phyloP scores from a whole-genome alignment of 257 asterid species.

The Lycium barbarum region DNA sequence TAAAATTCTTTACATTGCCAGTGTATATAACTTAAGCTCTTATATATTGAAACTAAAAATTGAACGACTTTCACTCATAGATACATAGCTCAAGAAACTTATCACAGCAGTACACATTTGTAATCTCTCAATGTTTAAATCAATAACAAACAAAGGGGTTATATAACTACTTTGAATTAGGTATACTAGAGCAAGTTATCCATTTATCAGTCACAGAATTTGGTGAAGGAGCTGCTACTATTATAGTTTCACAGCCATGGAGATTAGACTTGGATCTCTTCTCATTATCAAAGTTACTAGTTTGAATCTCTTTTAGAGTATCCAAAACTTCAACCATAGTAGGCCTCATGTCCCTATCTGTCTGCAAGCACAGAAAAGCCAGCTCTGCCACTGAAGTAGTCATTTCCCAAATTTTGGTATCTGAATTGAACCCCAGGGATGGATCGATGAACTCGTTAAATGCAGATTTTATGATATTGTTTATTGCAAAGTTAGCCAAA shows the following conservation, averaged over 20 bases:
- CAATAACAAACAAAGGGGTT: background rate
- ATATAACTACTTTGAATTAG: background rate
- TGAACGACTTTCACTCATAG: background rate
- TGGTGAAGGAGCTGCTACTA: background rate
- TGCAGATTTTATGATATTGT: background rate
- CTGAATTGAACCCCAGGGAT: slow-evolving; percentile 12
- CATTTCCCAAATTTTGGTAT: background rate
- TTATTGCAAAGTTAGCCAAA: slow-evolving; percentile 16
- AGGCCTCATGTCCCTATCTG: slow-evolving; percentile 22
- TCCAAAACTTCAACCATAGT: slow-evolving; percentile 24
- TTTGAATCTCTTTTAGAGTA: slow-evolving; percentile 16
- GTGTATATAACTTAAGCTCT: background rate
- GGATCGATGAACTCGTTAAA: slow-evolving; percentile 4
- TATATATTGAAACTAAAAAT: slow-evolving; percentile 4
- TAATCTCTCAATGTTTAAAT: background rate
- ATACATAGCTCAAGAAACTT: background rate
- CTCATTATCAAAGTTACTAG: background rate
- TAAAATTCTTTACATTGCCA: background rate
- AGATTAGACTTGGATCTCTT: background rate
- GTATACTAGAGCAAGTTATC: background rate
- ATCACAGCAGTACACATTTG: background rate
- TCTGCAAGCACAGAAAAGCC: slow-evolving; percentile 31
- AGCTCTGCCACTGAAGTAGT: slow-evolving; percentile 24
- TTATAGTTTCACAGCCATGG: background rate
- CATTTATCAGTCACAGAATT: slow-evolving; percentile 20